Base-by-base conservation (phyloP, 805 yeast genomes). In the Yamadazyma sp. region DNA sequence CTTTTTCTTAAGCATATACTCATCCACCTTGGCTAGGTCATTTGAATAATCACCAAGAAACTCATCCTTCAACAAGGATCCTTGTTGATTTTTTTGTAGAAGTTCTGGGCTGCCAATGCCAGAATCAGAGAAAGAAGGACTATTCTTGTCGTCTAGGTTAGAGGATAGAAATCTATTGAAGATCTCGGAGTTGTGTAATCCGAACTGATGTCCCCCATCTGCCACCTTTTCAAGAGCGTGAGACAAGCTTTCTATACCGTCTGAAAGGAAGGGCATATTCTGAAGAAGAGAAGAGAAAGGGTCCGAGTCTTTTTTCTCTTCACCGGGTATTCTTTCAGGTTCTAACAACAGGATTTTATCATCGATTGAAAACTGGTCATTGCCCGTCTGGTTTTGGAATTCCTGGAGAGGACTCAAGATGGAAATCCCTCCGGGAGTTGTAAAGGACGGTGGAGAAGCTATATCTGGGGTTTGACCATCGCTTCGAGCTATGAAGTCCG, bases 11-110 rank as follows among this genome's bases (percentile, higher is more conserved):
- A 38, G 37, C 4, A 38, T 13, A 36, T 50, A 55, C 4, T 51
- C 41, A 29, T 65, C 64, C 10, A 64, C 59, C 35, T 54, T 55
- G 4, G 53, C 57, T 14, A 70, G 46, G 46, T 70, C 75, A 10
- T 57, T 57, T 0, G 71, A 50, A 41, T 67, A 70, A 31, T 62
- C 60, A 12, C 30, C 19, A 5, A 48, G 25, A 15, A 39, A 42
- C 12, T 53, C 60, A 9, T 52, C 49, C 2, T 33, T 40, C 4
- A 12, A 6, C 4, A 17, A n/a, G 17, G 24, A n/a, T 19, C 16
- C 25, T 19, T 30, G n/a, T 6, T 19, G 19, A 20, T 13, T 8
- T 30, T 19, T 20, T 13, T 30, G 28, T 13, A n/a, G 8, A 25
- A 8, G 16, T 13, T 29, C 33, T 6, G 18, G 14, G 28, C 15